Percentiles rank a stretch among this genome's conserved stretches.
Evolutionary conservation across 805 yeast species (phyloP).

Genomic region (Candida adriatica): DNA sequence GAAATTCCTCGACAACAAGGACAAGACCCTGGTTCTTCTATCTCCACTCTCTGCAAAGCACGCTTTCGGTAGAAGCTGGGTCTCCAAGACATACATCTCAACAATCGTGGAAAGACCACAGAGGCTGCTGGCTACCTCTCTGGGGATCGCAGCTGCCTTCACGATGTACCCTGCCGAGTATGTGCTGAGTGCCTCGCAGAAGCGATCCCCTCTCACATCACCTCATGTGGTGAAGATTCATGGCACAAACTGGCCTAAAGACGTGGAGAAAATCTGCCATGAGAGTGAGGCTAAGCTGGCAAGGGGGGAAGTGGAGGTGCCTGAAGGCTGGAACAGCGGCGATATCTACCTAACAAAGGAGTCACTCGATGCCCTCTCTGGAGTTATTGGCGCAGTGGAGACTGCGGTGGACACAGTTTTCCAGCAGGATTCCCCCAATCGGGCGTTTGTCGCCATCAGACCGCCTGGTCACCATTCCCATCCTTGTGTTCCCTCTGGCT

Average conservation of each 20-base stretch:
- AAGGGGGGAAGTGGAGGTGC: conserved; percentile 60
- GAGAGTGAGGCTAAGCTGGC: conserved; percentile 49
- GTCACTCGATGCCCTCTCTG: conserved; percentile 65
- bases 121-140: conserved; percentile 64
- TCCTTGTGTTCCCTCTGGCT: conserved; percentile 78
- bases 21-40: conserved; percentile 52
- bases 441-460: conserved; percentile 62
- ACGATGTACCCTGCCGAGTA: conserved; percentile 60
- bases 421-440: conserved; percentile 26
- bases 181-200: conserved; percentile 39
- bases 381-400: conserved; percentile 73
- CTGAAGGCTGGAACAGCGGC: conserved; percentile 76
- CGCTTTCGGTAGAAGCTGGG: conserved; percentile 73
- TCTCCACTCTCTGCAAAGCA: conserved; percentile 70
- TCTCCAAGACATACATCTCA: conserved; percentile 52
- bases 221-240: conserved; percentile 65
- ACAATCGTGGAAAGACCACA: conserved; percentile 83
- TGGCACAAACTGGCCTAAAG: conserved; percentile 66
- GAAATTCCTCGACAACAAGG: conserved; percentile 31
- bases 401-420: conserved; percentile 55
- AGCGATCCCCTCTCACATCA: conserved; percentile 41
- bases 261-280: conserved; percentile 49
- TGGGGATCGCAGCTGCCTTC: conserved; percentile 72
- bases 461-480: conserved; percentile 91
- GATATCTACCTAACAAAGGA: conserved; percentile 67